A percentile compares a stretch with the other conserved stretches of the same genome.
phyloP scores from a whole-genome alignment of 495 filamentous ascomycete genomes.

The Durotheca rogersii region DNA sequence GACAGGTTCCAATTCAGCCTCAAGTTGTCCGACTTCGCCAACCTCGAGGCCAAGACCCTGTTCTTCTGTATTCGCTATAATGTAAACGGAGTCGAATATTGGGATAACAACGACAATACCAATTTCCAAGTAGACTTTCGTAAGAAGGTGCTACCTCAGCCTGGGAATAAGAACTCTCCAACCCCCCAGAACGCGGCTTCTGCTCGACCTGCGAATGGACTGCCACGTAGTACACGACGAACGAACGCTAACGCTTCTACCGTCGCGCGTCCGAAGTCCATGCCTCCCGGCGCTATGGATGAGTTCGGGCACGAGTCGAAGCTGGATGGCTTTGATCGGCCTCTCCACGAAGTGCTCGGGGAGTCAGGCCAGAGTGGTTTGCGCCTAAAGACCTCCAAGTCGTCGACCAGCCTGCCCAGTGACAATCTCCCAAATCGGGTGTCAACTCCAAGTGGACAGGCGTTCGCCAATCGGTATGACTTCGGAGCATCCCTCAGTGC shows the following conservation, averaged over 20 bases:
- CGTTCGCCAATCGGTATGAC: constrained; percentile 89
- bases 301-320: constrained; percentile 65
- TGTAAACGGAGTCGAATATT: constrained; percentile 82
- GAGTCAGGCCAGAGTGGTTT: constrained; percentile 47
- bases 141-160: constrained; percentile 65
- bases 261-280: constrained; percentile 57
- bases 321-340: constrained; percentile 57
- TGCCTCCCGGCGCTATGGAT: constrained; percentile 60
- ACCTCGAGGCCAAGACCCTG: constrained; percentile 85
- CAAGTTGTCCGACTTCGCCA: constrained; percentile 85
- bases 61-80: constrained; percentile 89
- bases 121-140: constrained; percentile 94
- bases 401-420: constrained; percentile 46
- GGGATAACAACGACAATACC: constrained; percentile 85
- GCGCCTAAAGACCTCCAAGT: constrained; percentile 55
- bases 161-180: constrained; percentile 55
- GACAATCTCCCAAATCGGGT: constrained; percentile 50
- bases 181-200: constrained; percentile 46
- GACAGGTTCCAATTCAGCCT: constrained; percentile 93
- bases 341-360: constrained; percentile 55
- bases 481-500: constrained; percentile 85
- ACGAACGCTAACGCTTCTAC: constrained; percentile 48
- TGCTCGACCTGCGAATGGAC: constrained; percentile 56
- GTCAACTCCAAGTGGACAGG: constrained; percentile 66
- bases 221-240: constrained; percentile 77